Evolutionary conservation across 805 yeast species (phyloP), one percentile per base, ranked within the genome.

Genomic region (Dipodascus albidus): DNA sequence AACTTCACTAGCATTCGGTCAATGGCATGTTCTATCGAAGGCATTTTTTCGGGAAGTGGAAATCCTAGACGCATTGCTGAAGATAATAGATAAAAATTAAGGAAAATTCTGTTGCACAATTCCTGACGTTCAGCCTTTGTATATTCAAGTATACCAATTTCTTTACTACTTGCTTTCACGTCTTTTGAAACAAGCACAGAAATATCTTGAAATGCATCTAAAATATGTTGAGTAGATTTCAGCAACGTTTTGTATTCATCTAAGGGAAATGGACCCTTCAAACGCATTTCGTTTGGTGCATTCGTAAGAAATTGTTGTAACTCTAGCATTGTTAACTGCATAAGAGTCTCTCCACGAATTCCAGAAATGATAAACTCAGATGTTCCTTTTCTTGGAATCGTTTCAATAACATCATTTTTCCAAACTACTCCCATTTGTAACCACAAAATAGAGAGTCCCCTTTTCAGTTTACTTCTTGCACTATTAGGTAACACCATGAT

Each of bases 371-470:
- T 2, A 19, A 33, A 19, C 38, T 33, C 23, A 23, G 31, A 42
- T 23, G 47, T 21, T 4, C 51, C 47, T 38, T 52, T 48, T 14
- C 52, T 23, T n/a, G 47, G 52, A 4, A 27, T 24, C 3, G 52
- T 50, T 24, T 22, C 23, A 22, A 87, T 67, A 1, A 90, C 88
- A 58, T 85, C 91, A 50, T 81, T 71, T 59, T 82, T 83, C 95
- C 95, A 87, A 6, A 82, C 74, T 21, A 87, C 75, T 1, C 96
- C 96, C 76, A 87, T 75, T 48, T 89, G 71, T 44, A 87, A 70
- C 95, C 95, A 87, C 21, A 86, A 70, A 1, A 81, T 69, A 0
- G 87, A 78, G 21, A 87, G 63, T 0, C 87, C 87, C 23, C 74
- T 72, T 55, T 85, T 80, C 55, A 87, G 68, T 50, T 88, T 70